Evolutionary conservation across 176 grass and related monocot species (phyloP).

Genomic region (Phoenix dactylifera): DNA sequence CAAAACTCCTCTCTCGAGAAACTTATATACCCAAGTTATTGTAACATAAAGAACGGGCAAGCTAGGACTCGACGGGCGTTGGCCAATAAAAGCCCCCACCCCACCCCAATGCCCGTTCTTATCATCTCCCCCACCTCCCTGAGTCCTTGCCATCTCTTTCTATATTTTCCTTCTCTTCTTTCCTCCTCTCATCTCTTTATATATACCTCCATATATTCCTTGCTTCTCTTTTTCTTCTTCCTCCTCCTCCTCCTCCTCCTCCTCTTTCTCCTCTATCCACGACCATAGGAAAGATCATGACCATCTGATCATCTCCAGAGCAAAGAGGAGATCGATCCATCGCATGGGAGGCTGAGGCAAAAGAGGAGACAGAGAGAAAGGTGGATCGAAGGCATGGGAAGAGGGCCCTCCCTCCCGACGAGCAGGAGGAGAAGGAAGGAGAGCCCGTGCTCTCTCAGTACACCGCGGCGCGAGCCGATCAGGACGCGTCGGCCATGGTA

Average conservation of each 20-base stretch:
- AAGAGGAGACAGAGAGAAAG: slow-evolving; percentile 21
- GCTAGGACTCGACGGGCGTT: too few species aligned
- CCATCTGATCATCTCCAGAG: not conserved
- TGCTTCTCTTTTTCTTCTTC: not conserved
- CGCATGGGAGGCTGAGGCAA: not conserved
- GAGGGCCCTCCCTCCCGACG: slow-evolving; percentile 61
- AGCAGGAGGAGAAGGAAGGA: slow-evolving; percentile 24
- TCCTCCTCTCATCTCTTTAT: not conserved
- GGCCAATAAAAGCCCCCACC: too few species aligned
- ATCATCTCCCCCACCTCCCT: slow-evolving; percentile 7
- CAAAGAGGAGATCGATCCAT: not conserved
- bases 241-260: not conserved
- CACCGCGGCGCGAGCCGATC: slow-evolving; percentile 20
- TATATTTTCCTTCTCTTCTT: not conserved
- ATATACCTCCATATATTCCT: not conserved
- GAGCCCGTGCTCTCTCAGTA: slow-evolving; percentile 34
- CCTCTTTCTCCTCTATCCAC: not conserved
- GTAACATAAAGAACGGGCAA: too few species aligned
- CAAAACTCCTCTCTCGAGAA: too few species aligned
- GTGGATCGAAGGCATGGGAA: slow-evolving; percentile 88
- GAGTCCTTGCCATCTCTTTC: too few species aligned
- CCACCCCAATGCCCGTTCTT: slow-evolving; percentile 14
- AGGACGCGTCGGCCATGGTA: slow-evolving; percentile 74
- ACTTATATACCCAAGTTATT: too few species aligned
- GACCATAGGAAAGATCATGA: not conserved